phyloP scores from a whole-genome alignment of 306 rosid genomes.

The Prosopis cineraria region DNA sequence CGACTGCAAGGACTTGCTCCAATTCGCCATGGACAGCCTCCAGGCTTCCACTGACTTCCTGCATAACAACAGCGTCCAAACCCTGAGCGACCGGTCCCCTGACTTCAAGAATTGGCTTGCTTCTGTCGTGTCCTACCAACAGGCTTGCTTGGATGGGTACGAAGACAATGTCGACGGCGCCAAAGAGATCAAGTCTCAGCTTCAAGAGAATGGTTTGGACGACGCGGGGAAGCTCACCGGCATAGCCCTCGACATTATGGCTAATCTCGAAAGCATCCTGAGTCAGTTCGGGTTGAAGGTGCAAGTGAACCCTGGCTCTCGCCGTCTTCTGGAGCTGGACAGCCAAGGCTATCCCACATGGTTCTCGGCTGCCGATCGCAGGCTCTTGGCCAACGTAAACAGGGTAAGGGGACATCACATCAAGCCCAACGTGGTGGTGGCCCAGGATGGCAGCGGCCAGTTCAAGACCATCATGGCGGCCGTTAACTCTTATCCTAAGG shows the following conservation, averaged over 20 bases:
- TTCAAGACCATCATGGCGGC: slow-evolving; percentile 51
- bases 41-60: slow-evolving; percentile 29
- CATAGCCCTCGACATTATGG: slow-evolving; percentile 50
- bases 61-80: slow-evolving; percentile 1
- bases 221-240: slow-evolving; percentile 37
- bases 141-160: neutral
- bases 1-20: slow-evolving; percentile 65
- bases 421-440: slow-evolving; percentile 52
- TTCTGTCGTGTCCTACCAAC: slow-evolving; percentile 2
- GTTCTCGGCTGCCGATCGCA: slow-evolving; percentile 48
- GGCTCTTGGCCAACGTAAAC: slow-evolving; percentile 26
- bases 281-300: slow-evolving; percentile 33
- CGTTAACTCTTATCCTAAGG: slow-evolving; percentile 45
- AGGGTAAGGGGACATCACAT: neutral
- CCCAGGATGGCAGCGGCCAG: slow-evolving; percentile 58
- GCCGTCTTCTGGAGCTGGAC: slow-evolving; percentile 43
- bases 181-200: neutral
- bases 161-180: neutral
- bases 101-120: slow-evolving; percentile 19
- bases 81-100: neutral
- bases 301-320: slow-evolving; percentile 23
- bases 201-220: neutral
- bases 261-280: slow-evolving; percentile 29
- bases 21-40: slow-evolving; percentile 46
- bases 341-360: slow-evolving; percentile 50